phyloP scores from a whole-genome alignment of 768 basidiomycete genomes.

The Termitomyces sp. region DNA sequence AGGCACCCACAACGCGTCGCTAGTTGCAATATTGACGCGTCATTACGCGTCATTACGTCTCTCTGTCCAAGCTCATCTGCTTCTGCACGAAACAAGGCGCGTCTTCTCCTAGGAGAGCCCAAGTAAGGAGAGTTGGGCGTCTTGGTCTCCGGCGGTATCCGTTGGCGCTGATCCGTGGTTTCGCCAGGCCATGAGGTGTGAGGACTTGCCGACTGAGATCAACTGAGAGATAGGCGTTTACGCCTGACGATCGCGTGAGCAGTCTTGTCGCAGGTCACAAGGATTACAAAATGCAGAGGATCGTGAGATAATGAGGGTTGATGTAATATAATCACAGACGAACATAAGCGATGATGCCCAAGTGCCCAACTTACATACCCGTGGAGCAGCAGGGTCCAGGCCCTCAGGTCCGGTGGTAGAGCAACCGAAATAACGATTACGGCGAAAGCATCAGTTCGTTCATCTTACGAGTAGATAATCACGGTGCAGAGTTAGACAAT shows the following conservation, averaged over 20 bases:
- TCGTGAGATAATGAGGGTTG: slow-evolving; percentile 1
- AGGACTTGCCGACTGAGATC: background rate
- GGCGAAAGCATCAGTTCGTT: background rate
- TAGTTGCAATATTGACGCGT: slow-evolving; percentile 33
- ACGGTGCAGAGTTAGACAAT: slow-evolving; percentile 4
- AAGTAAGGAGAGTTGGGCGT: slow-evolving; percentile 2
- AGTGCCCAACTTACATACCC: background rate
- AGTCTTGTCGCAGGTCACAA: slow-evolving; percentile 3
- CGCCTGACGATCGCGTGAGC: slow-evolving; percentile 6
- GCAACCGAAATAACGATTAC: slow-evolving; percentile 6
- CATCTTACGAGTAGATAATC: background rate
- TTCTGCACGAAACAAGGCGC: slow-evolving; percentile 9
- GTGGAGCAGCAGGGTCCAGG: background rate
- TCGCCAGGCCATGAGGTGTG: slow-evolving; percentile 24
- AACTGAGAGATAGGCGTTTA: slow-evolving; percentile 1
- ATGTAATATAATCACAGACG: background rate
- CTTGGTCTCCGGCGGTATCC: slow-evolving; percentile 20
- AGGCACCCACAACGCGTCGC: slow-evolving; percentile 17
- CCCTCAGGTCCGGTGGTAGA: background rate
- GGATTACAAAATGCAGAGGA: slow-evolving; percentile 7
- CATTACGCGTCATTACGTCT: slow-evolving; percentile 44
- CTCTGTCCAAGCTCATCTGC: slow-evolving; percentile 1
- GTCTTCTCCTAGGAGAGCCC: slow-evolving; percentile 8
- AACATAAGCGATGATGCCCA: slow-evolving; percentile 1
- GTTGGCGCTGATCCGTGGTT: slow-evolving; percentile 34